Percentiles rank a stretch among this genome's conserved stretches.
Conservation (phyloP, 495 filamentous ascomycete species). For the Aspergillus steynii region DNA sequence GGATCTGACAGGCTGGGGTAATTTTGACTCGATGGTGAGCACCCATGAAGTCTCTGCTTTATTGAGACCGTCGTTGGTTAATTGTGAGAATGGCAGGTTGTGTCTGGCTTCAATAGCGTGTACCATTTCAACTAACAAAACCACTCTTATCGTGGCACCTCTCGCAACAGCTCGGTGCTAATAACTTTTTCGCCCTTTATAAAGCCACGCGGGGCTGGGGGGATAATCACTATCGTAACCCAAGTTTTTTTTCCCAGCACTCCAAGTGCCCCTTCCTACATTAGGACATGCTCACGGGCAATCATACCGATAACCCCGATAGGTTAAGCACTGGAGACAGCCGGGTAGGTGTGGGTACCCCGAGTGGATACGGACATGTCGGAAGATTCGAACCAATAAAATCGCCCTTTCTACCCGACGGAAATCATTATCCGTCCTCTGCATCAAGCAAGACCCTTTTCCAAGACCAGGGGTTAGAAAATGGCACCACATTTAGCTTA, state of each 20-base stretch:
- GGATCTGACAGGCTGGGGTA: background rate
- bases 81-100: background rate
- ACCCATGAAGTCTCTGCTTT: background rate
- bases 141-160: too few species aligned
- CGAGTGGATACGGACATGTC: background rate
- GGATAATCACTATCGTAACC: too few species aligned
- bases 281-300: too few species aligned
- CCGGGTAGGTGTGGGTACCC: too few species aligned
- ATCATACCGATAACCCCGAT: too few species aligned
- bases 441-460: background rate
- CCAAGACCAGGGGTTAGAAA: background rate
- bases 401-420: background rate
- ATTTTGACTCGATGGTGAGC: background rate
- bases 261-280: too few species aligned
- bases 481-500: background rate
- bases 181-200: too few species aligned
- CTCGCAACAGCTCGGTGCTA: too few species aligned
- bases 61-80: background rate
- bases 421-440: background rate
- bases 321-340: too few species aligned
- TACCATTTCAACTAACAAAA: background rate
- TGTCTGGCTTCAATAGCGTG: conserved; percentile 1
- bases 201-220: too few species aligned
- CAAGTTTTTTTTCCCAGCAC: too few species aligned
- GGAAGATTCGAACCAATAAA: background rate